Percentiles rank a stretch among this genome's conserved stretches.
phyloP scores from a whole-genome alignment of 225 moss, liverwort and hornwort species.

The Bryoerythrophyllum caledonicum region DNA sequence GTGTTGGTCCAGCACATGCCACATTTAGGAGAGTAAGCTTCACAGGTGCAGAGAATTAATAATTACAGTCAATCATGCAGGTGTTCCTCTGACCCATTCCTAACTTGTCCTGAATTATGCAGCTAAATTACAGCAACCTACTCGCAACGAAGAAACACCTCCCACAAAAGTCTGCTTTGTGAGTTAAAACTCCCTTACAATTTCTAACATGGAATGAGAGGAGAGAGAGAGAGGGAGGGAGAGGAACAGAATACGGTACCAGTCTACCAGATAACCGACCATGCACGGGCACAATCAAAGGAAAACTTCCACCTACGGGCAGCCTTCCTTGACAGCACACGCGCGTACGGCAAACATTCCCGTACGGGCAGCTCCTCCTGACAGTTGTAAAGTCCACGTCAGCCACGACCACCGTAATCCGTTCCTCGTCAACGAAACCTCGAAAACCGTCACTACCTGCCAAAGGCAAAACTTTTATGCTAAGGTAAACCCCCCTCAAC shows the following conservation, averaged over 20 bases:
- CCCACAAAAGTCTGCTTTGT: background rate
- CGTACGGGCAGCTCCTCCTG: background rate
- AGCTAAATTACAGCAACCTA: background rate
- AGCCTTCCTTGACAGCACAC: background rate
- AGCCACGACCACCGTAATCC: background rate
- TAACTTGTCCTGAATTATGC: background rate
- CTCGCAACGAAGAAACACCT: background rate
- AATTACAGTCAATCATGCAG: background rate
- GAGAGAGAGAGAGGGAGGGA: background rate
- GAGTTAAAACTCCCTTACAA: background rate
- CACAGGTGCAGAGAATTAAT: background rate
- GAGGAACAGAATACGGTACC: constrained; percentile 7
- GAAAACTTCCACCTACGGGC: background rate
- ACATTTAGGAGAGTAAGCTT: background rate
- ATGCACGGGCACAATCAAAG: background rate
- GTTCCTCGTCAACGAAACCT: background rate
- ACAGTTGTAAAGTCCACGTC: background rate
- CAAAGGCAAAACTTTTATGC: background rate
- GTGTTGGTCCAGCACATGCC: background rate
- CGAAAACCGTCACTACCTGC: background rate
- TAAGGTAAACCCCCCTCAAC: too few species aligned
- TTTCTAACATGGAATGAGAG: background rate
- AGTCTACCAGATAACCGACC: constrained; percentile 23
- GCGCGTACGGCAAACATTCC: too few species aligned
- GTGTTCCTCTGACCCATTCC: background rate